A percentile compares a stretch with the other conserved stretches of the same genome.
phyloP scores from a whole-genome alignment of 768 basidiomycete genomes.

The Trametes villosa region DNA sequence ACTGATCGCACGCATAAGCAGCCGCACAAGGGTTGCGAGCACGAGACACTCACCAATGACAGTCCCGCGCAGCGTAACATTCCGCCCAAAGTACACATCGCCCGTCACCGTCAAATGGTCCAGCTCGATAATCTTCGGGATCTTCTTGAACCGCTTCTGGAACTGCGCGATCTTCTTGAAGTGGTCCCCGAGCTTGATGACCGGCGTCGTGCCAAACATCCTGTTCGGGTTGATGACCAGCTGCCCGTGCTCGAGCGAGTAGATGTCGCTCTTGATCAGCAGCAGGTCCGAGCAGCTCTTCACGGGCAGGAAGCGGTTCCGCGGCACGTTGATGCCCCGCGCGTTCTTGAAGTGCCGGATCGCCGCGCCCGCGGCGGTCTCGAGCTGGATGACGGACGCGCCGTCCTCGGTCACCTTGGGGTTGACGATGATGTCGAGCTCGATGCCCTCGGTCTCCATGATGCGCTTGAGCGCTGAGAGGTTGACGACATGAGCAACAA shows the following conservation, averaged over 20 bases:
- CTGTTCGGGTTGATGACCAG: constrained; percentile 81
- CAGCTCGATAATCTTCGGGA: constrained; percentile 87
- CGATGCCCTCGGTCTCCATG: constrained; percentile 85
- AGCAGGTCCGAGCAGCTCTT: constrained; percentile 88
- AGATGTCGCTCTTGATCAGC: constrained; percentile 91
- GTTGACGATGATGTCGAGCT: constrained; percentile 95
- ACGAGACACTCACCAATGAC: too few relatives aligned
- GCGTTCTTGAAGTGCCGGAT: constrained; percentile 93
- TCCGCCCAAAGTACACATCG: constrained; percentile 88
- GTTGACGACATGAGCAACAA: constrained; percentile 7
- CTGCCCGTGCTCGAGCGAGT: constrained; percentile 89
- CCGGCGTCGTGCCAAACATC: constrained; percentile 89
- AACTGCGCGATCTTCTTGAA: constrained; percentile 97
- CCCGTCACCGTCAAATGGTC: constrained; percentile 95
- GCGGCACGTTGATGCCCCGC: constrained; percentile 93
- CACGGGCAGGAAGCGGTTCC: constrained; percentile 91
- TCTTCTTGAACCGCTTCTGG: constrained; percentile 94
- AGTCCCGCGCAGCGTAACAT: constrained; percentile 85
- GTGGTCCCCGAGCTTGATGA: constrained; percentile 94
- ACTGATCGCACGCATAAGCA: too few relatives aligned
- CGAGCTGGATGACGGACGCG: constrained; percentile 66
- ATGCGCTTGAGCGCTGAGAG: constrained; percentile 87
- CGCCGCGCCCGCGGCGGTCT: constrained; percentile 83
- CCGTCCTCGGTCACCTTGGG: constrained; percentile 88
- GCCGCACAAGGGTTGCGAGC: too few relatives aligned